Evolutionary conservation across 352 stramenopile genomes (phyloP), one percentile per base, ranked within the genome.

Genomic region (Phytopythium sindhum): DNA sequence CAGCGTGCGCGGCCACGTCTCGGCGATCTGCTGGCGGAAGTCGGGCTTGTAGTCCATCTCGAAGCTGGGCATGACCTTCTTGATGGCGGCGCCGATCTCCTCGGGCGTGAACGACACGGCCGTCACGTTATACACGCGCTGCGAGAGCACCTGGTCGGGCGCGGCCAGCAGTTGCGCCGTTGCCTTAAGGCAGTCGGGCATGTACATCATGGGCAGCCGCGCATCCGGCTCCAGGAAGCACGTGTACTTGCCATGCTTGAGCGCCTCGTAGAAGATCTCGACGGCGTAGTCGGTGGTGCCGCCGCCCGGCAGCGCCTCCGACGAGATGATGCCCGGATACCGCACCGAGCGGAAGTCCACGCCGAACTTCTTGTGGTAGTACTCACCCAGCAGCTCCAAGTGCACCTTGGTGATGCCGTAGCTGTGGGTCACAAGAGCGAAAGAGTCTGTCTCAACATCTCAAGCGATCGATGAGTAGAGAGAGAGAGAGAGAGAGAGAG

Each of bases 171-270:
- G 75, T 39, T 85, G 77, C 39, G 93, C 57, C 11, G 91, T 97
- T 19, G 85, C 89, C 65, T 93, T 91, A 31, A 98, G 75, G 60
- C 86, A 96, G 71, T 98, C 91, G 28, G 88, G 88, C 91, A 98
- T 98, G 88, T 98, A 97, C 88, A 98, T 97, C 90, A 98, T 97
- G 29, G 91, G 91, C 74, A 98, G 66, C 42, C 82, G 80, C 17
- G 90, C 86, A 56, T 96, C 74, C 14, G 77, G 73, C 52, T 78
- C 58, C 7, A 98, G 60, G 68, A 97, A 98, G 60, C 88, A 97
- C 60, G 81, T 95, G 80, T 97, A 98, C 64, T 85, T 88, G 74
- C 84, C 80, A 57, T 89, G 69, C 71, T 89, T 86, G 44, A 97
- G 76, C 41, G 91, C 91, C 41, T 97, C 86, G 69, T 97, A 97